Evolutionary conservation across 2,329 filamentous ascomycete species (phyloP).

Genomic region (Aspergillus versicolor): DNA sequence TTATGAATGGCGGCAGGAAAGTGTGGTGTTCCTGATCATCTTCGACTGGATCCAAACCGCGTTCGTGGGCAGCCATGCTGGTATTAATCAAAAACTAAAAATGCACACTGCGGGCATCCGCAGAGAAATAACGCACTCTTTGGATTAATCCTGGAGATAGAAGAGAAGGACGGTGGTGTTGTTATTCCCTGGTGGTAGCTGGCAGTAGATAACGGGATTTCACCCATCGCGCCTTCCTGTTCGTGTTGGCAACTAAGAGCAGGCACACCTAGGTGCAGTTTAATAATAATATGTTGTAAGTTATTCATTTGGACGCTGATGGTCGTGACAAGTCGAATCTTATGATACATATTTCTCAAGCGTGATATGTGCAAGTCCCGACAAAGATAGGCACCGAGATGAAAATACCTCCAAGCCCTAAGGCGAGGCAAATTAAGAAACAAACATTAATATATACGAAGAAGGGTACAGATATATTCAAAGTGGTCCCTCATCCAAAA

Average conservation of each 20-base stretch:
- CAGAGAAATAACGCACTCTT: background rate
- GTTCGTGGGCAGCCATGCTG: background rate
- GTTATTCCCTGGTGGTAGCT: background rate
- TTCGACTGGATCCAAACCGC: background rate
- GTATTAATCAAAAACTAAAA: background rate
- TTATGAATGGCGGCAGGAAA: background rate
- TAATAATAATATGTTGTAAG: background rate
- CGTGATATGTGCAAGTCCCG: constrained; percentile 16
- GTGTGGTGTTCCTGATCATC: background rate
- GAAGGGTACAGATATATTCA: constrained; percentile 16
- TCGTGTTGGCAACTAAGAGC: background rate
- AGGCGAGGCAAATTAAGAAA: constrained; percentile 6
- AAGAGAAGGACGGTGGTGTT: background rate
- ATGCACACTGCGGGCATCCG: background rate
- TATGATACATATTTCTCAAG: constrained; percentile 8
- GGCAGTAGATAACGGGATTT: background rate
- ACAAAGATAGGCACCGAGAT: constrained; percentile 7
- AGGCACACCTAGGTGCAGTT: background rate
- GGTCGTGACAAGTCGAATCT: background rate
- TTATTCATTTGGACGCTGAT: background rate
- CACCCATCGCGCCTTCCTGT: constrained; percentile 9
- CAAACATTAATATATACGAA: constrained; percentile 21
- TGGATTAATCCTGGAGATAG: background rate
- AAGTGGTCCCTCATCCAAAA: constrained; percentile 3
- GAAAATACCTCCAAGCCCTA: background rate